These are phyloP conservation scores for Eutrema heterophyllum DNA, from an alignment of 345 rosid species.

Conservation along the genomic window DNA sequence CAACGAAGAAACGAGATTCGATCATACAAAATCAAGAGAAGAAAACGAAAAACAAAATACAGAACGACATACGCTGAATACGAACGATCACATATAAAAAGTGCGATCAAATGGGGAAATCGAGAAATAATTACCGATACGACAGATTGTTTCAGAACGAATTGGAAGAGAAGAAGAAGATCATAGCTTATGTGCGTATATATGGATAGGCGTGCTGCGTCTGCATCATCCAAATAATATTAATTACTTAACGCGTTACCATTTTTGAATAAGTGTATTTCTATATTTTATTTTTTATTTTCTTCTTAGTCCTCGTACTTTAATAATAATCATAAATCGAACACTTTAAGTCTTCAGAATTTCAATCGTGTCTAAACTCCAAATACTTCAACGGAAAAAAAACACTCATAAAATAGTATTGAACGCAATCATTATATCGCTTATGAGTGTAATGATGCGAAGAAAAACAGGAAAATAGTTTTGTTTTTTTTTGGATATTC, in stretches of 20 bases:
- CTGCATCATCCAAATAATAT: neutral
- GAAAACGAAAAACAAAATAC: neutral
- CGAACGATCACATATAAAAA: neutral
- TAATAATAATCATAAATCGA: neutral
- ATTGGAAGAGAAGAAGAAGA: neutral
- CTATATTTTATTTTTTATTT: neutral
- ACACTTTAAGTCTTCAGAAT: neutral
- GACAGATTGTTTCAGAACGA: neutral
- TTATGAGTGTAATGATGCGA: neutral
- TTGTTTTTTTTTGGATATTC: neutral
- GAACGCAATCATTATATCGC: fast-evolving
- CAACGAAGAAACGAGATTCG: neutral
- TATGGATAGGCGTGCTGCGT: slow-evolving; percentile 16
- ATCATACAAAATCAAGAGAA: neutral
- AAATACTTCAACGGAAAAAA: neutral
- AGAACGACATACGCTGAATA: neutral
- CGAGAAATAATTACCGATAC: slow-evolving; percentile 12
- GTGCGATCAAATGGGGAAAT: neutral
- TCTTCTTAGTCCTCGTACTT: neutral
- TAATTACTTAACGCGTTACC: slow-evolving; percentile 27
- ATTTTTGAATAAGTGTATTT: slow-evolving; percentile 12
- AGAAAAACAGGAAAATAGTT: neutral
- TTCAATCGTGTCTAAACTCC: neutral
- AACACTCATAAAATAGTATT: neutral
- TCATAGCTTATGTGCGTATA: neutral